These are phyloP conservation scores for Coffea humblotiana DNA, from an alignment of 305 asterid genomes.

Conservation along the genomic window DNA sequence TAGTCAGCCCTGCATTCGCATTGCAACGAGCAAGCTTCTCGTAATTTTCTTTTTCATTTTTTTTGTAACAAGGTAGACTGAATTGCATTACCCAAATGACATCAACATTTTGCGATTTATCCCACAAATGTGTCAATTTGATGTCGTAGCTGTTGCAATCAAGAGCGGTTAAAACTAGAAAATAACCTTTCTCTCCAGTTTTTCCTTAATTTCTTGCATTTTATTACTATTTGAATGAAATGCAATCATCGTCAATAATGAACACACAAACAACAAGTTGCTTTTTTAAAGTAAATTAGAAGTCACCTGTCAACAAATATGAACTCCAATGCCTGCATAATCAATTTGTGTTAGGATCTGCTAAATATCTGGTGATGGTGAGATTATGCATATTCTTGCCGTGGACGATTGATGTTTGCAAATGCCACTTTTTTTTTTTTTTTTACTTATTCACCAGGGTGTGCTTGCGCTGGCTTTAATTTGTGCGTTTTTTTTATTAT, in stretches of 20 bases:
- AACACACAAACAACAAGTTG: conserved; percentile 1
- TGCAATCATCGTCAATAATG: background rate
- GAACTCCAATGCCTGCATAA: background rate
- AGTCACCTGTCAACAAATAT: background rate
- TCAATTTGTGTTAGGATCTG: background rate
- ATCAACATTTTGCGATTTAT: no score
- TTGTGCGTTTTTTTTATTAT: no score
- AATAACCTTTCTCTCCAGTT: background rate
- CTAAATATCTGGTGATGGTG: conserved; percentile 7
- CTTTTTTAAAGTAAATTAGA: background rate
- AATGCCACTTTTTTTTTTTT: conserved; percentile 16
- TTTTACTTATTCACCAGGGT: background rate
- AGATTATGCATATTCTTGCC: conserved; percentile 1
- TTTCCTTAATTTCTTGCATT: background rate
- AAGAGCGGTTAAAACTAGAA: background rate
- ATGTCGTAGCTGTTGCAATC: background rate
- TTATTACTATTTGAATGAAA: background rate
- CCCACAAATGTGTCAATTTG: no score
- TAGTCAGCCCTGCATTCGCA: no score
- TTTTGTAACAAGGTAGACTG: no score
- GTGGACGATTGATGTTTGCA: background rate
- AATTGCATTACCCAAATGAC: no score
- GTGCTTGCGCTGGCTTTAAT: no score
- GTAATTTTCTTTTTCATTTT: no score
- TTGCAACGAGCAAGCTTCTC: no score